Evolutionary conservation across 1,284 basidiomycete genomes (phyloP), one percentile per base, ranked within the genome.

Genomic region (Baeospora myosura): DNA sequence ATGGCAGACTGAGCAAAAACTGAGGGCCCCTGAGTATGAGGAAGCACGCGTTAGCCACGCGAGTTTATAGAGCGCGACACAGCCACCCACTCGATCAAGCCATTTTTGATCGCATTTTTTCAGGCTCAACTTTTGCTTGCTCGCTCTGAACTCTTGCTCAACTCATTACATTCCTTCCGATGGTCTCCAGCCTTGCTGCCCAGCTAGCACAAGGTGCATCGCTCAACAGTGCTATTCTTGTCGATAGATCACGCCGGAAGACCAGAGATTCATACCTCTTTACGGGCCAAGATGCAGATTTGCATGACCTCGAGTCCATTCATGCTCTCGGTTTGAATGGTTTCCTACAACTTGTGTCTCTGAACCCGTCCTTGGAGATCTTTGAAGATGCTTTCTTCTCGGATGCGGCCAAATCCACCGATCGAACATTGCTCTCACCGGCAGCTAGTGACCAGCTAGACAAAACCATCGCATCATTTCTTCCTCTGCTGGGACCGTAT

Each of bases 221-320:
- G 16, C 68, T 92, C 30, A 94, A 96, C 64, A 72, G 83, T 23
- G 64, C 76, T 30, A 68, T 92, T 34, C 75, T 93, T 22, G 77
- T 78, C 20, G 84, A 87, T 49, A 71, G 78, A 44, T 72, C 74
- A 42, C 77, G 78, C 58, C 65, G 77, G 55, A 74, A 76, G 63
- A 58, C 75, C 25, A 64, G 69, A 5, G 72, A 79, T 55, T 83
- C 76, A 0, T 98, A 97, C 68, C 79, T 98, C 40, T 98, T 97
- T 63, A 81, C 85, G 18, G 74, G 82, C 18, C 71, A 74, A 43
- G 85, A 91, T 45, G 89, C 91, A 10, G 78, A 84, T 47, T 68
- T 78, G 28, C 81, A 95, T 57, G 91, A 95, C 60, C 71, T 94
- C 45, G 87, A 93, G 58, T 81, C 93, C 11, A 78, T 98, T 35